Percentiles rank a stretch among this genome's conserved stretches.
Evolutionary conservation across 129 eudicot genomes (phyloP).

Genomic region (Artemisia annua): DNA sequence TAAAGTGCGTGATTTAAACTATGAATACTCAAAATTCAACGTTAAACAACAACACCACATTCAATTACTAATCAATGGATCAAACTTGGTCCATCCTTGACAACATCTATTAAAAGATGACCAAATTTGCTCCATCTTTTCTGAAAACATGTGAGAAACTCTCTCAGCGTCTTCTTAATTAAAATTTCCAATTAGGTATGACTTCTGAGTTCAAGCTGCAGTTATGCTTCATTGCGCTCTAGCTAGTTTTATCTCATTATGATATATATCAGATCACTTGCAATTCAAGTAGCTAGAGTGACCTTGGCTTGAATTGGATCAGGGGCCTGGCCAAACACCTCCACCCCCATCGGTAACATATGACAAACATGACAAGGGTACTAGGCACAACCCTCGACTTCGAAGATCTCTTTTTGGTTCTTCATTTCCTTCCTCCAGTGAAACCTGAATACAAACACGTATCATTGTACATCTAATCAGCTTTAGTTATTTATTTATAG

Average conservation of each 20-base stretch:
- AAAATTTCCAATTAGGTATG: constrained; percentile 14
- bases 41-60: constrained; percentile 6
- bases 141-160: constrained; percentile 14
- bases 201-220: constrained; percentile 16
- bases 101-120: constrained; percentile 40
- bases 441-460: constrained; percentile 29
- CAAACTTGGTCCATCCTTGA: constrained; percentile 74
- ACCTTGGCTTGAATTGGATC: constrained; percentile 23
- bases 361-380: constrained; percentile 76
- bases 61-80: constrained; percentile 56
- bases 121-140: constrained; percentile 79
- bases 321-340: constrained; percentile 61
- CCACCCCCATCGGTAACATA: constrained; percentile 76
- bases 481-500: too few species aligned
- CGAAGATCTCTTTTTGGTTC: constrained; percentile 52
- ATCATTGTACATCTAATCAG: too few species aligned
- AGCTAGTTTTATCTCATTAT: constrained; percentile 21
- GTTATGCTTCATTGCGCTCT: constrained; percentile 18
- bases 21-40: too few species aligned
- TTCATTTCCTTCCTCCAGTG: constrained; percentile 41
- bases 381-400: constrained; percentile 87
- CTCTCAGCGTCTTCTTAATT: constrained; percentile 4
- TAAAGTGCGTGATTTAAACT: too few species aligned
- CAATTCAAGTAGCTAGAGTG: constrained; percentile 5
- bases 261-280: constrained; percentile 21